Base-by-base conservation (phyloP, 1,139 yeast species). In the Geotrichum histeridarum region DNA sequence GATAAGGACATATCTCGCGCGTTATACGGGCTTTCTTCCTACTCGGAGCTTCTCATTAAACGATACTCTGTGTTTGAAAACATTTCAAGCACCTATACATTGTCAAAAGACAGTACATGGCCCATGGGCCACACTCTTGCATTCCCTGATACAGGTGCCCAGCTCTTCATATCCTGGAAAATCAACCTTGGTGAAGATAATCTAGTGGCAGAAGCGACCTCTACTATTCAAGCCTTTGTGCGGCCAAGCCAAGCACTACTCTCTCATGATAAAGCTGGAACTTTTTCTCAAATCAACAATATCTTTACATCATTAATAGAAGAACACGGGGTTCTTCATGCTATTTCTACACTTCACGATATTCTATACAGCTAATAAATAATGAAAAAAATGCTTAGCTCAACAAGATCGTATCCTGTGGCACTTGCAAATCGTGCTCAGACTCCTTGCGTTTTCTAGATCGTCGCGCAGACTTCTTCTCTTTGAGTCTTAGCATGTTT, bases 11-110 rank as follows among this genome's bases (percentile, higher is more conserved):
- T 64, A 9, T 56, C 58, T 31, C 51, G 51, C 31, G 59, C 60
- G 12, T 57, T 64, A 55, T 54, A 58, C 41, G 67, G 66, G 2
- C 42, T 64, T 33, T 57, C 64, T 8, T 60, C 59, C 47, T 64
- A 64, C 51, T 60, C 60, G 2, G 59, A 59, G 42, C 33, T 63
- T 39, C 48, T 51, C n/a, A 36, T 50, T 31, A 61, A 54, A 30
- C 58, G 67, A 14, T 47, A 54, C 14, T 44, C 50, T 2, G 60
- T 58, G 14, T 64, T 64, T 48, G 54, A 51, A 6, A 36, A 48
- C n/a, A 54, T 64, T 17, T 53, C 58, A 1, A 15, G 43, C 8
- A 56, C 50, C 31, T 55, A 50, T 44, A 30, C 38, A 1, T 30
- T 38, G 15, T 18, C 52, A 1, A 11, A 46, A 1, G 62, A 61